Evolutionary conservation across 1,284 basidiomycete genomes (phyloP).

Genomic region (Trametes versicolor): DNA sequence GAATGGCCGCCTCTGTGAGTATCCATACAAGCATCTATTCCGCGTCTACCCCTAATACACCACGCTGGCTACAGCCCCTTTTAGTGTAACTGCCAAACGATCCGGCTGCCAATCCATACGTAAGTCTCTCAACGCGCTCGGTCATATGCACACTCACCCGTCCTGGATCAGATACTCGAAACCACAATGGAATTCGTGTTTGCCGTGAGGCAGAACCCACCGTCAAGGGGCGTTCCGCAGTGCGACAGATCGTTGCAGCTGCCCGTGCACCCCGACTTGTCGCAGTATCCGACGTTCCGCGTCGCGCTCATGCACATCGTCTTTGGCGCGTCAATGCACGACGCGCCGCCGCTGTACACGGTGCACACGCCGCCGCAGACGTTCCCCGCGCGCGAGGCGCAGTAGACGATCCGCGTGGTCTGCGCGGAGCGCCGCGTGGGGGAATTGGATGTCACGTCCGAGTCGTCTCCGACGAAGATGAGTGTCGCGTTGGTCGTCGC

Average conservation of each 20-base stretch:
- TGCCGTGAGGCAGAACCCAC: slow-evolving; percentile 3
- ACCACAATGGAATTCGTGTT: slow-evolving; percentile 5
- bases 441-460: background rate
- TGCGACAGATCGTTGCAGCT: slow-evolving; percentile 1
- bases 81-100: too few relatives aligned
- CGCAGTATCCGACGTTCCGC: slow-evolving; percentile 5
- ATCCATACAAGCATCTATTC: too few relatives aligned
- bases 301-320: slow-evolving; percentile 7
- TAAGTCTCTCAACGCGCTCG: too few relatives aligned
- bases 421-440: background rate
- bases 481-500: slow-evolving; percentile 1
- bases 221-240: background rate
- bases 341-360: slow-evolving; percentile 2
- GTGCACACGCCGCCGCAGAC: slow-evolving; percentile 8
- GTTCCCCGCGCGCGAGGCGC: background rate
- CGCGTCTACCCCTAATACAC: too few relatives aligned
- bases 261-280: slow-evolving; percentile 5
- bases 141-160: too few relatives aligned
- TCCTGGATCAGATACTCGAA: background rate
- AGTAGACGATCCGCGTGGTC: background rate
- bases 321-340: slow-evolving; percentile 2
- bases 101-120: too few relatives aligned
- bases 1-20: too few relatives aligned
- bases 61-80: too few relatives aligned
- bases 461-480: background rate